Percentiles rank a stretch among this genome's conserved stretches.
These are phyloP conservation scores for Cryptococcus jaspeensis DNA, from an alignment of 1,284 basidiomycete genomes.

Conservation along the genomic window DNA sequence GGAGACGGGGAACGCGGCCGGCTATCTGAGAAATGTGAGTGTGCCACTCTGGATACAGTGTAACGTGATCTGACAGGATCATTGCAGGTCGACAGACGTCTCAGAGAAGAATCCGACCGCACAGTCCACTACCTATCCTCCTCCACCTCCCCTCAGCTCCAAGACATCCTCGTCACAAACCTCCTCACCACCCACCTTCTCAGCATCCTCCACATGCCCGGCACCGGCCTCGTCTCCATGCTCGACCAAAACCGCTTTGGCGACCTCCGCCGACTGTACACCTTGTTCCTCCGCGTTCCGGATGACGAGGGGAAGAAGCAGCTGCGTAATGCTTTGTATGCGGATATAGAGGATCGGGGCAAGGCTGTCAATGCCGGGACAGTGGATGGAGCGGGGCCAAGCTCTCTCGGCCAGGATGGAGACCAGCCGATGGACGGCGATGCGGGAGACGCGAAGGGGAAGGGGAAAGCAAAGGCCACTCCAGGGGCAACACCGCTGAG, in stretches of 20 bases:
- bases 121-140: slow-evolving; percentile 86
- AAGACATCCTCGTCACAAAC: slow-evolving; percentile 71
- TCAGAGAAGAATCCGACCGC: slow-evolving; percentile 81
- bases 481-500: slow-evolving; percentile 40
- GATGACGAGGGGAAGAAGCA: slow-evolving; percentile 60
- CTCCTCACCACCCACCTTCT: slow-evolving; percentile 76
- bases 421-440: slow-evolving; percentile 39
- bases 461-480: slow-evolving; percentile 33
- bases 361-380: slow-evolving; percentile 70
- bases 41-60: background rate
- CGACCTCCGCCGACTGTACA: slow-evolving; percentile 78
- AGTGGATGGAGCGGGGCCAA: slow-evolving; percentile 45
- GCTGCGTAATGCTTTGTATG: slow-evolving; percentile 69
- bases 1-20: slow-evolving; percentile 72
- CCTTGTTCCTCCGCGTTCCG: slow-evolving; percentile 71
- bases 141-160: slow-evolving; percentile 68
- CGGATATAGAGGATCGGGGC: slow-evolving; percentile 73
- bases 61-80: slow-evolving; percentile 3
- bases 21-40: slow-evolving; percentile 76
- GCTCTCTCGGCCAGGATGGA: slow-evolving; percentile 29
- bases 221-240: slow-evolving; percentile 85
- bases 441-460: slow-evolving; percentile 58
- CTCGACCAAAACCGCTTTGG: slow-evolving; percentile 75
- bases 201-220: slow-evolving; percentile 72
- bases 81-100: slow-evolving; percentile 72